These are phyloP conservation scores for Saccharomycopsis phalli DNA, from an alignment of 1,139 yeast genomes.

Conservation along the genomic window DNA sequence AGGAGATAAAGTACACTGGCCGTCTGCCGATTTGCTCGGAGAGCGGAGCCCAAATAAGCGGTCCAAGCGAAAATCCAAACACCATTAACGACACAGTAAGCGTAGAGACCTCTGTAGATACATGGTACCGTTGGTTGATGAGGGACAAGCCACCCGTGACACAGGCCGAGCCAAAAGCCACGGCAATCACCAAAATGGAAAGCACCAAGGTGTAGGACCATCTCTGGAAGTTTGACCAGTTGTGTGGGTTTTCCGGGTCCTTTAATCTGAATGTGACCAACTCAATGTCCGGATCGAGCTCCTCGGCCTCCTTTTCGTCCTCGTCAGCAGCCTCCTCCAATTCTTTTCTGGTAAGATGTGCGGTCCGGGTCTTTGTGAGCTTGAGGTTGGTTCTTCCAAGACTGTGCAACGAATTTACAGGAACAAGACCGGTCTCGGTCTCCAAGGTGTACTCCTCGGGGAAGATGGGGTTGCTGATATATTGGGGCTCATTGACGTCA, in stretches of 20 bases:
- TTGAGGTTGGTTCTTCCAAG: slow-evolving; percentile 49
- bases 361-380: slow-evolving; percentile 29
- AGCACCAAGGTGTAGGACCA: slow-evolving; percentile 64
- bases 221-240: slow-evolving; percentile 53
- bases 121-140: slow-evolving; percentile 54
- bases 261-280: slow-evolving; percentile 69
- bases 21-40: slow-evolving; percentile 82
- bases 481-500: slow-evolving; percentile 54
- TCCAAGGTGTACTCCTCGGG: slow-evolving; percentile 89
- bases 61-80: slow-evolving; percentile 80
- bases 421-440: slow-evolving; percentile 80
- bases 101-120: slow-evolving; percentile 69
- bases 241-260: slow-evolving; percentile 84
- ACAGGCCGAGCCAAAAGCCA: slow-evolving; percentile 86
- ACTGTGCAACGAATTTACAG: slow-evolving; percentile 59
- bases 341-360: slow-evolving; percentile 21
- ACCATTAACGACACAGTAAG: slow-evolving; percentile 82
- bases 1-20: slow-evolving; percentile 71
- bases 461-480: slow-evolving; percentile 55
- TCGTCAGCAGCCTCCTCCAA: slow-evolving; percentile 18
- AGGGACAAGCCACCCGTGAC: slow-evolving; percentile 76
- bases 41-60: slow-evolving; percentile 83
- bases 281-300: slow-evolving; percentile 58
- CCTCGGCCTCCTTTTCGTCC: slow-evolving; percentile 22
- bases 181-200: slow-evolving; percentile 67